Evolutionary conservation across 192 early-diverging fungal species (phyloP).

Genomic region (Entomortierella parvispora): DNA sequence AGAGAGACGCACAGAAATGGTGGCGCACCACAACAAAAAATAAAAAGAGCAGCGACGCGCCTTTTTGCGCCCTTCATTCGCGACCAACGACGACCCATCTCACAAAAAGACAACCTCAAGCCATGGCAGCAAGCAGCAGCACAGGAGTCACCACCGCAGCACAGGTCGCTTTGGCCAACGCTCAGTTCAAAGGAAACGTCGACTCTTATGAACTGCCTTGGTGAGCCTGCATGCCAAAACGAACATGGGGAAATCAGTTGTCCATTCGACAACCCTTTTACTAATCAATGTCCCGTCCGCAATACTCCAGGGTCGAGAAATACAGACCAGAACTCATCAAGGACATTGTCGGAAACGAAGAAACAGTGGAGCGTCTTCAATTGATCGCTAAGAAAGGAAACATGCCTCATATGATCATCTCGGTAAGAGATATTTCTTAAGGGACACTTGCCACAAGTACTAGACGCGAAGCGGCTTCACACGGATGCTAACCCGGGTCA

Average conservation of each 20-base stretch:
- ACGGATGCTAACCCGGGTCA: neutral
- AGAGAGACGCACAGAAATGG: conserved; percentile 14
- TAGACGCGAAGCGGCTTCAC: no score
- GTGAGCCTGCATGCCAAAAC: no score
- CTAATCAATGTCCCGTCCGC: neutral
- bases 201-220: conserved; percentile 65
- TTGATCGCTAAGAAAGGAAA: conserved; percentile 92
- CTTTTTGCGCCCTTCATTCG: neutral
- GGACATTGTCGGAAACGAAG: conserved; percentile 95
- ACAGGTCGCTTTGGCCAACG: conserved; percentile 30
- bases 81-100: neutral
- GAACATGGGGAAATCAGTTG: neutral
- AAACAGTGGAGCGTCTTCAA: conserved; percentile 85
- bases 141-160: conserved; percentile 26
- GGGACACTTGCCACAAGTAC: no score
- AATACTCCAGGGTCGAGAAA: conserved; percentile 84
- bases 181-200: conserved; percentile 59
- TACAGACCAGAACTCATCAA: conserved; percentile 87
- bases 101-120: neutral
- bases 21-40: conserved; percentile 7
- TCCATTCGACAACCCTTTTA: neutral
- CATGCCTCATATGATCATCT: conserved; percentile 95
- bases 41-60: neutral
- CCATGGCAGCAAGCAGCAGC: conserved; percentile 32
- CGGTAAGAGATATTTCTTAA: no score